phyloP scores from a whole-genome alignment of 768 basidiomycete species.

The Lactarius indigo region DNA sequence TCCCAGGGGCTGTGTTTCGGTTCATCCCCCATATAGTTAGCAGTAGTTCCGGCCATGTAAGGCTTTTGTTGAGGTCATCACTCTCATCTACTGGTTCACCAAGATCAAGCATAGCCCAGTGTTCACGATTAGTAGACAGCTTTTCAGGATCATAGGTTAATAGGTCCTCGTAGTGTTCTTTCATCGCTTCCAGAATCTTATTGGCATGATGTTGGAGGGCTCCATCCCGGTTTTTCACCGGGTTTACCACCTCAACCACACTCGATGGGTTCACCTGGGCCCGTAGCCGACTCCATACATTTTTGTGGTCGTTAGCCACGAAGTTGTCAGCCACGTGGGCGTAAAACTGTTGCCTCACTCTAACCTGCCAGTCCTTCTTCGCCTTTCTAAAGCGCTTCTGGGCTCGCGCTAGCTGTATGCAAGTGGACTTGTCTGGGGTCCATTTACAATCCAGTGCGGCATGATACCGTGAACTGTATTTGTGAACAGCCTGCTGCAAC shows the following conservation, averaged over 20 bases:
- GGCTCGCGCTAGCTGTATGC: neutral
- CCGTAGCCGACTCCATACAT: neutral
- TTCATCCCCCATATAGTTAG: neutral
- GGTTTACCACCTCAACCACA: neutral
- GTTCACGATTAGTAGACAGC: neutral
- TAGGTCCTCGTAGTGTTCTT: neutral
- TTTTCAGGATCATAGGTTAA: constrained; percentile 2
- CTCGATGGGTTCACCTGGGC: neutral
- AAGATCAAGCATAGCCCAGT: neutral
- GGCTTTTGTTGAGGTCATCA: neutral
- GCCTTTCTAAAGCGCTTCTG: neutral
- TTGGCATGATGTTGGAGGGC: neutral
- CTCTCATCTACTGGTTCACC: neutral
- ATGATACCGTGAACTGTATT: neutral
- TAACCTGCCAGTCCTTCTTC: neutral
- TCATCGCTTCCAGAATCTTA: neutral
- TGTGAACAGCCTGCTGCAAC: neutral
- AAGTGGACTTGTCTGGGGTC: neutral
- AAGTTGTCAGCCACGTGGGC: neutral
- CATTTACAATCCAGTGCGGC: neutral
- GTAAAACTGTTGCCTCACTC: neutral
- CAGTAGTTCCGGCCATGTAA: neutral
- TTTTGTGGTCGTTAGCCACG: neutral
- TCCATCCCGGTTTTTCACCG: neutral
- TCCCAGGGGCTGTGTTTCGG: neutral